Conservation (phyloP, 352 stramenopile species). For the Globisporangium radiosum region DNA sequence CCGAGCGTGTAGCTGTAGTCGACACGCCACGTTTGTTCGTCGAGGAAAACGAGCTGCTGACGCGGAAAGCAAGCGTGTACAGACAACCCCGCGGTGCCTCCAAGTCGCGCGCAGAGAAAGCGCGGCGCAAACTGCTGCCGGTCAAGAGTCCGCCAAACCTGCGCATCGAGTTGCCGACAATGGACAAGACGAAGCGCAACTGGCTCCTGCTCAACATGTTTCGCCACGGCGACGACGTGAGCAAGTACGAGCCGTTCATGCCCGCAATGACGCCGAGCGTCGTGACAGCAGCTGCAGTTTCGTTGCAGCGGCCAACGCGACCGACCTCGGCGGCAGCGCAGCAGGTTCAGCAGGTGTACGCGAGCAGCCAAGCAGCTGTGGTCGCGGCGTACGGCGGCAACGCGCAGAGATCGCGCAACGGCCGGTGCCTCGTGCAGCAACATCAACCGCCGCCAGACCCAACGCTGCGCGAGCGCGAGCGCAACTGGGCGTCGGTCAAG, state of each 20-base stretch:
- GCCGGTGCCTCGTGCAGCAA: conserved; percentile 23
- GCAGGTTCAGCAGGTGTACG: conserved; percentile 17
- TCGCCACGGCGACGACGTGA: conserved; percentile 50
- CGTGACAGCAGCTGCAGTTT: background rate
- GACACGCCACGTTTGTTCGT: conserved; percentile 11
- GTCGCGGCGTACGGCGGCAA: conserved; percentile 11
- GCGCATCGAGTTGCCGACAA: conserved; percentile 35
- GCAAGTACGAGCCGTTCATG: conserved; percentile 66
- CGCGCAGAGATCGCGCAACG: conserved; percentile 3
- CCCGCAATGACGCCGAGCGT: conserved; percentile 5
- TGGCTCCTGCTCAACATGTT: conserved; percentile 83
- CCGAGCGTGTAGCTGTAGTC: conserved; percentile 1
- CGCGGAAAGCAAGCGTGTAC: conserved; percentile 40
- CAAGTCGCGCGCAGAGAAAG: conserved; percentile 13
- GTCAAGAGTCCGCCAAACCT: conserved; percentile 46
- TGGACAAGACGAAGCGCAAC: conserved; percentile 65
- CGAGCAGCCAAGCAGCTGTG: conserved; percentile 5
- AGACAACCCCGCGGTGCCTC: conserved; percentile 13
- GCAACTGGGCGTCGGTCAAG: conserved; percentile 47
- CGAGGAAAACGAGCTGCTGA: conserved; percentile 21
- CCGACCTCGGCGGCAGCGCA: conserved; percentile 6
- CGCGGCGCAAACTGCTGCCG: conserved; percentile 33
- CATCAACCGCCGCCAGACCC: conserved; percentile 7
- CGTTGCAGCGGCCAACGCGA: background rate
- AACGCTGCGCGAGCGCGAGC: conserved; percentile 26